Percentiles rank a stretch among this genome's conserved stretches.
phyloP scores from a whole-genome alignment of 257 asterid species.

The Leptodermis oblonga region DNA sequence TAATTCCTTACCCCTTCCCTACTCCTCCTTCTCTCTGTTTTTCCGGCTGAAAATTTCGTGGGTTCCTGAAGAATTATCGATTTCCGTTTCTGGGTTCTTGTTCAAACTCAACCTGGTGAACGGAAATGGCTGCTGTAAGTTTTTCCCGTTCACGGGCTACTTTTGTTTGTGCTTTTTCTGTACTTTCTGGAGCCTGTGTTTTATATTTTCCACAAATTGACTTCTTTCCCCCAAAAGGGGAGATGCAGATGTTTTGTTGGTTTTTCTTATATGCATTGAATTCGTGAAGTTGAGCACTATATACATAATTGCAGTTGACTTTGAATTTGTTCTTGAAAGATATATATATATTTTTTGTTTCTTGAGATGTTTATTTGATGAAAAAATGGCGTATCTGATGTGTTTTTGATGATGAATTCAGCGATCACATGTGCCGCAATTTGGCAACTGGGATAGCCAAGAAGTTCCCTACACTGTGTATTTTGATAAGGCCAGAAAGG shows the following conservation, averaged over 20 bases:
- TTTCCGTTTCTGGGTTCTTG: not conserved
- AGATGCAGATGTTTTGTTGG: not conserved
- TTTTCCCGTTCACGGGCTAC: not conserved
- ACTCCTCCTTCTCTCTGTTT: not conserved
- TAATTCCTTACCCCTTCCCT: not conserved
- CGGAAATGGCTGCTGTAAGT: slow-evolving; percentile 23
- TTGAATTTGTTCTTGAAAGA: not conserved
- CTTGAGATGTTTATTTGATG: too few species aligned
- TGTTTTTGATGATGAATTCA: slow-evolving; percentile 23
- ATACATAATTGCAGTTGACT: not conserved
- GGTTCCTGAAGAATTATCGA: not conserved
- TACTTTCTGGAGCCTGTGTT: not conserved
- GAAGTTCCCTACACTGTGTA: slow-evolving; percentile 68
- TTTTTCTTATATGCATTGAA: too few species aligned
- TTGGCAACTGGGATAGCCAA: slow-evolving; percentile 77
- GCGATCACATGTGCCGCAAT: slow-evolving; percentile 64
- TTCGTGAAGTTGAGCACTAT: not conserved
- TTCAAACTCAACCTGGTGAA: not conserved
- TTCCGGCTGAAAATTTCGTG: not conserved
- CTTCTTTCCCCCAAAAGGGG: not conserved
- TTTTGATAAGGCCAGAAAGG: slow-evolving; percentile 71
- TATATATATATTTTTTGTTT: too few species aligned
- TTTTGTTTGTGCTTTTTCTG: too few species aligned
- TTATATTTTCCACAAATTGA: not conserved
- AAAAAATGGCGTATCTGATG: not conserved